Evolutionary conservation across 257 asterid genomes (phyloP).

Genomic region (Fraxinus anomala): DNA sequence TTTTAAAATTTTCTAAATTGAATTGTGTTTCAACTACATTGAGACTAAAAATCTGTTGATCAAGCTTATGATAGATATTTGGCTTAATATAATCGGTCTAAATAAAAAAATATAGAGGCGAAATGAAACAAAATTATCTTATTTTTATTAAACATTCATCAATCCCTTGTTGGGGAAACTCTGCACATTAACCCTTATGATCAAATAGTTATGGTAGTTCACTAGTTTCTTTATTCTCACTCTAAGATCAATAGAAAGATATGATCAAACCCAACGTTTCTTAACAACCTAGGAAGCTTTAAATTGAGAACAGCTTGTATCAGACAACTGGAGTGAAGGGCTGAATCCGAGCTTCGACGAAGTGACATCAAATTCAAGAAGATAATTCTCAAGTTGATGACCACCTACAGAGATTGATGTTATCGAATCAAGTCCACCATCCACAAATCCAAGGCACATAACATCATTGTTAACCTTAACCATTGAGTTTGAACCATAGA

Average conservation of each 20-base stretch:
- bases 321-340: constrained; percentile 37
- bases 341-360: constrained; percentile 44
- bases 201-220: not conserved
- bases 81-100: too few relatives aligned
- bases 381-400: constrained; percentile 52
- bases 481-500: constrained; percentile 50
- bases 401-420: constrained; percentile 52
- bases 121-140: not conserved
- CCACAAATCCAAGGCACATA: constrained; percentile 53
- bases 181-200: not conserved
- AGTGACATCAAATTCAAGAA: constrained; percentile 54
- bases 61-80: too few relatives aligned
- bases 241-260: not conserved
- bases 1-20: too few relatives aligned
- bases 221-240: not conserved
- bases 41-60: too few relatives aligned
- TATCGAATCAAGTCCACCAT: constrained; percentile 31
- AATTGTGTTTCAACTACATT: too few relatives aligned
- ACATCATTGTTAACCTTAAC: constrained; percentile 34
- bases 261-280: not conserved
- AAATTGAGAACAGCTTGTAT: constrained; percentile 45
- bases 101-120: too few relatives aligned
- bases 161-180: not conserved
- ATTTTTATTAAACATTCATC: not conserved
- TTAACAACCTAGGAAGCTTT: constrained; percentile 3